Base-by-base conservation (phyloP, 1,139 yeast genomes). In the Pichia sp. region DNA sequence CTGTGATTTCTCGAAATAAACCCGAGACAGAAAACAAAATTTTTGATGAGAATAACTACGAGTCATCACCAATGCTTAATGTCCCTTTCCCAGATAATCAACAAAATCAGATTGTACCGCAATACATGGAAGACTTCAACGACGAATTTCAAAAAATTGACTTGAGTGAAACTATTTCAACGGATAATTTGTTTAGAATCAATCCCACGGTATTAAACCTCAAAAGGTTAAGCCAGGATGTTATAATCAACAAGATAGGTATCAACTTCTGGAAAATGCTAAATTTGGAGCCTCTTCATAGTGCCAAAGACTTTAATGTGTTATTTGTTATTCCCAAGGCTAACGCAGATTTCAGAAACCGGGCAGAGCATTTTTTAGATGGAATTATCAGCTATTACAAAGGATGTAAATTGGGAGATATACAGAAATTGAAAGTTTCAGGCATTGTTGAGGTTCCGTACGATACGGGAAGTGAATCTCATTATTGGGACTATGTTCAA, bases 241-340 rank as follows among this genome's bases (percentile, higher is more conserved):
- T 75, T 41, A 66, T 68, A 3, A 62, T 73, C 5, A 68, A 69
- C 51, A 64, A 71, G 5, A 61, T 69, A 26, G 67, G 74, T 15
- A 51, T 80, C 6, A 67, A 73, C 16, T 76, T 80, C 58, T 84
- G 89, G 89, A 78, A 76, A 53, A 69, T 76, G 57, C 67, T 86
- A 60, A 79, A 80, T 57, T 75, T 85, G 52, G 75, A 77, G 52
- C 89, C 92, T 0, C 63, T 78, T 7, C 67, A 69, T 36, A 76
- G 76, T 0, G 68, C 70, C 3, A 84, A 85, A 59, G 72, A 78
- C 59, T 79, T 84, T 57, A 81, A 79, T 55, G 69, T 82, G 4
- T 60, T 85, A 13, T 63, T 84, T 57, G 64, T 85, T 2, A 65
- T 74, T 0, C 73, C 76, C 0, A 59, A 59, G 32, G 53, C 53